Percentiles rank a stretch among this genome's conserved stretches.
Conservation (phyloP, 305 asterid genomes). For the Stenogyne calaminthoides region DNA sequence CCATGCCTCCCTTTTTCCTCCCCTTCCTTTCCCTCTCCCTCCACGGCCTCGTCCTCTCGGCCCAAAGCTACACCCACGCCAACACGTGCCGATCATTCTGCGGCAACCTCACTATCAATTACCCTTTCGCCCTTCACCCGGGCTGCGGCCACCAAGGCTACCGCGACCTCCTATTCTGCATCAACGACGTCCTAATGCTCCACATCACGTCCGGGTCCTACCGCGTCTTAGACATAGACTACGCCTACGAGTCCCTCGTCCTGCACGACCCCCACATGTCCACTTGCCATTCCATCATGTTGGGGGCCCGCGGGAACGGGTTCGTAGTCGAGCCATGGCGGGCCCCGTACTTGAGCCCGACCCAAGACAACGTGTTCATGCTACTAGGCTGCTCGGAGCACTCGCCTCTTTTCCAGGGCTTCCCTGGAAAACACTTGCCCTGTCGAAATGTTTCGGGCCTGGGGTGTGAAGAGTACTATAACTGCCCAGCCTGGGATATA, state of each 20-base stretch:
- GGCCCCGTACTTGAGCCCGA: slow-evolving; percentile 59
- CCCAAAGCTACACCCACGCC: slow-evolving; percentile 40
- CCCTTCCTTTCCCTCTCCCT: slow-evolving; percentile 29
- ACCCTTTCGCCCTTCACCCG: slow-evolving; percentile 69
- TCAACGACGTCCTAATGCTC: slow-evolving; percentile 81
- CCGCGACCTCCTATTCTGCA: slow-evolving; percentile 80
- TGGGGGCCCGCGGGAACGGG: slow-evolving; percentile 85
- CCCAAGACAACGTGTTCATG: slow-evolving; percentile 79
- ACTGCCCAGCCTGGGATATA: slow-evolving; percentile 77
- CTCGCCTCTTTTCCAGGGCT: slow-evolving; percentile 73
- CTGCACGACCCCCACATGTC: slow-evolving; percentile 94
- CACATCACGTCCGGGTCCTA: slow-evolving; percentile 88
- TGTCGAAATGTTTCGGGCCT: slow-evolving; percentile 85
- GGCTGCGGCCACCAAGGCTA: slow-evolving; percentile 93
- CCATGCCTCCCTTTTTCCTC: slow-evolving; percentile 42
- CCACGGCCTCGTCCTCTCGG: slow-evolving; percentile 27
- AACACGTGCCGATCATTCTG: slow-evolving; percentile 74
- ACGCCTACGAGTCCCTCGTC: slow-evolving; percentile 69
- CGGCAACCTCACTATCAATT: slow-evolving; percentile 76
- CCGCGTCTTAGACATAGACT: slow-evolving; percentile 83
- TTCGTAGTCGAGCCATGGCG: slow-evolving; percentile 82
- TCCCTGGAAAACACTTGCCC: slow-evolving; percentile 66
- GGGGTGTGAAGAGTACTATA: slow-evolving; percentile 84
- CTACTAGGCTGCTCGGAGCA: slow-evolving; percentile 72
- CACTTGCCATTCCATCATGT: slow-evolving; percentile 61